Evolutionary conservation across 2,329 filamentous ascomycete species (phyloP), one percentile per base, ranked within the genome.

Genomic region (Claviceps maximensis): DNA sequence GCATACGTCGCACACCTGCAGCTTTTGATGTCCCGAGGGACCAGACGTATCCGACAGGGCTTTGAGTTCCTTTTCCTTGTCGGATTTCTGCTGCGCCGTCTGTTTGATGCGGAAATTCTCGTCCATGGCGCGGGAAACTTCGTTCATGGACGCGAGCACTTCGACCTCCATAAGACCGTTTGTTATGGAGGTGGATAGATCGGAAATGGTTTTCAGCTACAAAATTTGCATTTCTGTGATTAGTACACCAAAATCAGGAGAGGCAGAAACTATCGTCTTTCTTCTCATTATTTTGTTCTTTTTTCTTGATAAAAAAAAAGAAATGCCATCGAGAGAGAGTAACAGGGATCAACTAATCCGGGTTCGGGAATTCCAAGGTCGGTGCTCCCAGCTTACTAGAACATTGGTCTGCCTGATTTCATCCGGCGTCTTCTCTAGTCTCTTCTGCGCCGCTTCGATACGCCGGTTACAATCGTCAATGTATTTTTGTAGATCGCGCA

Each of bases 1-100:
- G 68, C 93, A 98, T 1, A 97, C 93, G 69, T 98, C 93, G 76
- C 93, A 98, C 47, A 98, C 93, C 68, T 98, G 93, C 42, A 98
- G 76, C 69, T 98, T 98, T 74, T 98, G 93, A 69, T 98, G 93
- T 19, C 93, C 93, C 0, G 84, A 89, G 0, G 93, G 93, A 0
- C 93, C 93, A 27, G 84, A 88, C 0, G 91, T 97, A 70, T 98
- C 93, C 53, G 86, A 87, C 25, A 98, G 77, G 3, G 86, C 83
- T 69, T 95, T 95, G 55, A 98, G 78, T 64, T 97, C 91, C 56
- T 85, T 80, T 71, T 96, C 90, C 57, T 82, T 82, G 56, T 93
- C 88, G 55, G 84, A 79, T 69, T 95, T 95, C 59, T 85, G 80
- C 58, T 87, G 80, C 63, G 87, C 86, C 46, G 88, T 84, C 60